A percentile compares a stretch with the other conserved stretches of the same genome.
Evolutionary conservation across 2,329 filamentous ascomycete genomes (phyloP).

Genomic region (Neopestalotiopsis rosae): DNA sequence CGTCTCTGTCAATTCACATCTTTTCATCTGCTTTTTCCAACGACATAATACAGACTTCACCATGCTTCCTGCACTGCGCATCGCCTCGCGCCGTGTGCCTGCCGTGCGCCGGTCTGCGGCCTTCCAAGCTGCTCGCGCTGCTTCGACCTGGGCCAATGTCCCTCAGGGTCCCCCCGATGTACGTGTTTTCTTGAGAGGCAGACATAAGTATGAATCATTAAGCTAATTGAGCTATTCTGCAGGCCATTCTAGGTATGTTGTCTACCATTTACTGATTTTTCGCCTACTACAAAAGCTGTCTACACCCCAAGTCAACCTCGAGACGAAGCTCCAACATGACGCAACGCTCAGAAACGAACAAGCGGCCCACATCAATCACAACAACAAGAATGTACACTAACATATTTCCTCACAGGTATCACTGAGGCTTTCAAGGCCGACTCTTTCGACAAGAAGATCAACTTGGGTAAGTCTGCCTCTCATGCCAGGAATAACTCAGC

Average conservation of each 20-base stretch:
- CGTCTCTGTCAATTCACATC: not conserved
- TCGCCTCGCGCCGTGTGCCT: slow-evolving; percentile 55
- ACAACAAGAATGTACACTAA: slow-evolving; percentile 20
- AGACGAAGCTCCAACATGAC: not conserved
- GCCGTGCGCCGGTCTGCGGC: slow-evolving; percentile 41
- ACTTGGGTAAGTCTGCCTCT: slow-evolving; percentile 69
- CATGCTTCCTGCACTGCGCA: slow-evolving; percentile 63
- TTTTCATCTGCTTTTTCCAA: not conserved
- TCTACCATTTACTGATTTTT: slow-evolving; percentile 17
- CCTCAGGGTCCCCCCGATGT: slow-evolving; percentile 82
- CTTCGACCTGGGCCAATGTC: slow-evolving; percentile 89
- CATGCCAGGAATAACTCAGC: not conserved
- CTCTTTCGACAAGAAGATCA: slow-evolving; percentile 93
- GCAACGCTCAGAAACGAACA: slow-evolving; percentile 23
- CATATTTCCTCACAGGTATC: slow-evolving; percentile 62
- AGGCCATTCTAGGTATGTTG: slow-evolving; percentile 78
- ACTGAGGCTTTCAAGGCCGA: slow-evolving; percentile 99
- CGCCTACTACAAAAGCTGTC: not conserved
- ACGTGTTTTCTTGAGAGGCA: slow-evolving; percentile 17
- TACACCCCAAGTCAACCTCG: not conserved
- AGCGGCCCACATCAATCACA: slow-evolving; percentile 26
- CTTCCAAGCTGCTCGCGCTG: slow-evolving; percentile 55
- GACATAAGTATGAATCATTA: not conserved
- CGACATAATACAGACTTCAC: slow-evolving; percentile 29
- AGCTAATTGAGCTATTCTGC: slow-evolving; percentile 38